Evolutionary conservation across 345 rosid species (phyloP).

Genomic region (Euphorbia peplus): DNA sequence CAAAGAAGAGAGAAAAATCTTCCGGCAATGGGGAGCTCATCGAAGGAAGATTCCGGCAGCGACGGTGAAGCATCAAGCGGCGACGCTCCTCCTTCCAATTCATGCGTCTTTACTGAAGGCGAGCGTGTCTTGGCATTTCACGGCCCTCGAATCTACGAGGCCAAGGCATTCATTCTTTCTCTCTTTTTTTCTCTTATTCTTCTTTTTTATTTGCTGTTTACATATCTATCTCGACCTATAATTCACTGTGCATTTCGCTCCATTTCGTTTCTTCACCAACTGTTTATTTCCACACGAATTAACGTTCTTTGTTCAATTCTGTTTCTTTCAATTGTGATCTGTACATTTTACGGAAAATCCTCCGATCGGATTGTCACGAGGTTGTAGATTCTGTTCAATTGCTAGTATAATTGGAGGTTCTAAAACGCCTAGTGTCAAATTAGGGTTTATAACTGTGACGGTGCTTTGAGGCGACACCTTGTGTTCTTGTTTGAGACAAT

Average conservation of each 20-base stretch:
- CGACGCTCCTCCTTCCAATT: slow-evolving; percentile 55
- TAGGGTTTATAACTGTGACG: slow-evolving; percentile 10
- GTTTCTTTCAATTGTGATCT: neutral
- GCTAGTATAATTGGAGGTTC: neutral
- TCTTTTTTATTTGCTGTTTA: neutral
- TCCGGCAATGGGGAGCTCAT: slow-evolving; percentile 67
- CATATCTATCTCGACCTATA: neutral
- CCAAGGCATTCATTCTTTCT: slow-evolving; percentile 56
- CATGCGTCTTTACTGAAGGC: slow-evolving; percentile 70
- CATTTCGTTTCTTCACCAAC: neutral
- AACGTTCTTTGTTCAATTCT: neutral
- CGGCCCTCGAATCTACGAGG: slow-evolving; percentile 95
- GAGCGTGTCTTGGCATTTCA: slow-evolving; percentile 95
- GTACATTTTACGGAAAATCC: neutral
- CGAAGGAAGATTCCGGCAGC: slow-evolving; percentile 70
- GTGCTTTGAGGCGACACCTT: neutral
- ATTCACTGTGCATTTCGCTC: neutral
- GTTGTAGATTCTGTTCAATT: neutral
- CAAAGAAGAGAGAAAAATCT: neutral
- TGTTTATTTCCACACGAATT: neutral
- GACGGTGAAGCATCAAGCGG: slow-evolving; percentile 77
- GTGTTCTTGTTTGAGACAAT: neutral
- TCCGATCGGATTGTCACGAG: neutral
- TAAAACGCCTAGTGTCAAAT: neutral
- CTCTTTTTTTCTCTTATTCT: slow-evolving; percentile 1